Percentiles rank a stretch among this genome's conserved stretches.
These are phyloP conservation scores for Friedmanniomyces endolithicus DNA, from an alignment of 495 filamentous ascomycete species.

Conservation along the genomic window DNA sequence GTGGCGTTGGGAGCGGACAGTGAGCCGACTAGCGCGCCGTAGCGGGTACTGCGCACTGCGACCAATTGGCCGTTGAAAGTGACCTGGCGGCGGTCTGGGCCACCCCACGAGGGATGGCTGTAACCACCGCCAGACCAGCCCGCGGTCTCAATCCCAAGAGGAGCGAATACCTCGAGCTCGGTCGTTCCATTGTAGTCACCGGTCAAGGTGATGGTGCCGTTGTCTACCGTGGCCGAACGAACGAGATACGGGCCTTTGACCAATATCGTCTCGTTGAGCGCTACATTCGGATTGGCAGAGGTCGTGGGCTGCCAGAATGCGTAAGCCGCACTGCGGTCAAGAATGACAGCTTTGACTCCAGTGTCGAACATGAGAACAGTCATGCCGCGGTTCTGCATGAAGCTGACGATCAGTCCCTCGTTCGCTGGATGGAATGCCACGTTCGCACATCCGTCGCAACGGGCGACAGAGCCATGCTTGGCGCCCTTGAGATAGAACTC, in stretches of 20 bases:
- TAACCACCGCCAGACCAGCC: neutral
- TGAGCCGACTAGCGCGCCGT: conserved; percentile 22
- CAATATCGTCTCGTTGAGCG: conserved; percentile 17
- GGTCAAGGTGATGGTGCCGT: conserved; percentile 16
- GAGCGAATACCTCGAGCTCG: conserved; percentile 23
- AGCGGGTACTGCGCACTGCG: conserved; percentile 9
- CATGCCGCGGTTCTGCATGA: conserved; percentile 18
- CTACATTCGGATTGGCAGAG: conserved; percentile 7
- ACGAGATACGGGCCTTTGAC: conserved; percentile 27
- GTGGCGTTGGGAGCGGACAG: conserved; percentile 6
- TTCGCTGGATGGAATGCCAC: conserved; percentile 5
- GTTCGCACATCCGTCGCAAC: conserved; percentile 9
- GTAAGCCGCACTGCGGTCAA: conserved; percentile 12
- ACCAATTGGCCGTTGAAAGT: conserved; percentile 23
- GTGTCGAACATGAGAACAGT: conserved; percentile 14
- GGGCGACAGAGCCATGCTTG: neutral
- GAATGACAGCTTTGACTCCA: conserved; percentile 9
- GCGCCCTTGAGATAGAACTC: conserved; percentile 17
- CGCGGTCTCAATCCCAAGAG: neutral
- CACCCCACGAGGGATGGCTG: neutral
- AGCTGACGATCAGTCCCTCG: conserved; percentile 12
- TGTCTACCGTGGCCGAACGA: conserved; percentile 12
- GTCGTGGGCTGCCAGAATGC: conserved; percentile 11
- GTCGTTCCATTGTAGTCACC: conserved; percentile 22
- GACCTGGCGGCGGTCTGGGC: neutral